These are phyloP conservation scores for Ampelomyces quisqualis DNA, from an alignment of 2,329 filamentous ascomycete species.

Conservation along the genomic window DNA sequence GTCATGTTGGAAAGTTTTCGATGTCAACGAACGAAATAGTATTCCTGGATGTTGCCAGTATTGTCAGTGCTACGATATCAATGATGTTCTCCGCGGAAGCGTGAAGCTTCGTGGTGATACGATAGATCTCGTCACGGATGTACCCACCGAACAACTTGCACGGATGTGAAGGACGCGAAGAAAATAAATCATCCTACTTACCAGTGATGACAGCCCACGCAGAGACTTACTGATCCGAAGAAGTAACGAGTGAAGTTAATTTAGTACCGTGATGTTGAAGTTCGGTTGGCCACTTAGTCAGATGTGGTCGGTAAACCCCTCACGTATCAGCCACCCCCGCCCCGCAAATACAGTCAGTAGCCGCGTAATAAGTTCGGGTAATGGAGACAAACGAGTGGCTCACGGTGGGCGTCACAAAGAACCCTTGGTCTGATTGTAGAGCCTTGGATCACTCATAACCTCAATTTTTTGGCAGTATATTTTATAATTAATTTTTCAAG, in stretches of 20 bases:
- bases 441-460: background rate
- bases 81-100: too few relatives aligned
- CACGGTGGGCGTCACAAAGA: background rate
- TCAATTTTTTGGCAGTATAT: slow-evolving; percentile 1
- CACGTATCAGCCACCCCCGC: slow-evolving; percentile 5
- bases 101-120: too few relatives aligned
- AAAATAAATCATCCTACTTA: background rate
- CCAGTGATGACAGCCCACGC: too few relatives aligned
- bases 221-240: too few relatives aligned
- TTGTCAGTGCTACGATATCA: too few relatives aligned
- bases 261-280: slow-evolving; percentile 14
- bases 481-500: slow-evolving; percentile 2
- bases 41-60: background rate
- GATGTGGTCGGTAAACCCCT: slow-evolving; percentile 16
- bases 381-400: background rate
- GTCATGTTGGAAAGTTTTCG: background rate
- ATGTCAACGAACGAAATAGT: background rate
- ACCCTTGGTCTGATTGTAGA: background rate
- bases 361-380: background rate
- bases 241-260: background rate
- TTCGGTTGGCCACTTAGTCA: slow-evolving; percentile 4
- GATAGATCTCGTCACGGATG: too few relatives aligned
- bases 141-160: too few relatives aligned
- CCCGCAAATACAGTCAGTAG: background rate
- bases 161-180: too few relatives aligned